Evolutionary conservation across 345 rosid genomes (phyloP).

Genomic region (Alliaria petiolata): DNA sequence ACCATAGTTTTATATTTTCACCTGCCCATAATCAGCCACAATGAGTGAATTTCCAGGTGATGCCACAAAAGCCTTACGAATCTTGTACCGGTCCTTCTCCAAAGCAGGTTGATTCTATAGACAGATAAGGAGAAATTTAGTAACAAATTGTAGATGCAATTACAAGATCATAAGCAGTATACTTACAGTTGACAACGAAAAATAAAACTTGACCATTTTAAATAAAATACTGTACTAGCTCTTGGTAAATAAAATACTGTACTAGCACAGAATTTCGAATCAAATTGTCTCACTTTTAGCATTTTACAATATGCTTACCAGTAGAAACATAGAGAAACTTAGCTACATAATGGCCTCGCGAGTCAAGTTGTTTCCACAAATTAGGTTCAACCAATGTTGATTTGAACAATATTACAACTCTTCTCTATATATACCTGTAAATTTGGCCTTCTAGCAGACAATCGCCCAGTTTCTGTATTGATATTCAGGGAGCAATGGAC

Average conservation of each 20-base stretch:
- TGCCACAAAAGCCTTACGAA: conserved; percentile 85
- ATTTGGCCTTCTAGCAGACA: conserved; percentile 97
- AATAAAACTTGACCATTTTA: neutral
- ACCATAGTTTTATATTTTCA: conserved; percentile 16
- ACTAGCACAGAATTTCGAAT: neutral
- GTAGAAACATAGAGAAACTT: neutral
- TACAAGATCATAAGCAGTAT: neutral
- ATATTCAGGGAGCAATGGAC: conserved; percentile 96
- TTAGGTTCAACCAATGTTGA: neutral
- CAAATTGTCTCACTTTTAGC: neutral
- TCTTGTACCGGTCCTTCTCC: conserved; percentile 98
- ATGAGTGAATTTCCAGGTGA: conserved; percentile 93
- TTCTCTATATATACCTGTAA: conserved; percentile 58
- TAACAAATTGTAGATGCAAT: neutral
- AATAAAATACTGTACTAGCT: neutral
- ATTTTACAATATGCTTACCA: neutral
- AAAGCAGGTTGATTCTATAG: conserved; percentile 97
- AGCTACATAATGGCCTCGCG: neutral
- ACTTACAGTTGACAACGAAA: neutral
- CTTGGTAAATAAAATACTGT: too few relatives aligned
- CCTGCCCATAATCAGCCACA: conserved; percentile 99
- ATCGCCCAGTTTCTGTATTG: conserved; percentile 97
- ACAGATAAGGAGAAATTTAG: neutral
- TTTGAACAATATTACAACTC: neutral
- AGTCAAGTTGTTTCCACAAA: neutral